Base-by-base conservation (phyloP, 164 flowering plant genomes). In the Chimonanthus praecox region DNA sequence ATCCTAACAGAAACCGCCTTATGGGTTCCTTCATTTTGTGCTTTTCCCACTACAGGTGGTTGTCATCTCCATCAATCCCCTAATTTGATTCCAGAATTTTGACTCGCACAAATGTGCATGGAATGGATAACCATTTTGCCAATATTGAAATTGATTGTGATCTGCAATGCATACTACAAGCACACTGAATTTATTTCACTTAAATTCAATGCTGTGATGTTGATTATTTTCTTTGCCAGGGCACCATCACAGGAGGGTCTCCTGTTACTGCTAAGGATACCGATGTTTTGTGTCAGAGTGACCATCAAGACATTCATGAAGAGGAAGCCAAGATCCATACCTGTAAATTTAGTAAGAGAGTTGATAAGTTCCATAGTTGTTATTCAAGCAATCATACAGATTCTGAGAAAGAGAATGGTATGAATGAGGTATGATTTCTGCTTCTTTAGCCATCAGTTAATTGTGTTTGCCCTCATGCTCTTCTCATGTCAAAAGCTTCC, bases 401-500 rank as follows among this genome's bases (percentile, higher is more conserved):
- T 61, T 47, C 20, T 6, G 67, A 49, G 54, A 77, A 78, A 61
- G 79, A 84, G 76, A 82, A 82, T 77, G 82, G 73, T 67, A 78
- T 86, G 83, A 77, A 78, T 62, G 78, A 87, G 94, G 98, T 92
- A 79, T 61, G 7, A 61, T 46, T n/a, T 60, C 2, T 11, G n/a
- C 51, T 50, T 58, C 16, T 33, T 6, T 7, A 18, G n/a, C n/a
- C 8, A 9, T 18, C 7, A 63, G 44, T 21, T 21, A 18, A 3
- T 13, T 54, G 60, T 4, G 60, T 10, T 15, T 51, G 58, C 16
- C 16, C 13, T 43, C 48, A 47, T 44, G 3, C 20, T 21, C 58
- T 9, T 6, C 43, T 11, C 47, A 13, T 13, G 33, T 15, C 43
- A 20, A 44, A 44, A 16, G 72, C 72, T 54, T 58, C 47, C 7